Evolutionary conservation across 805 yeast species (phyloP).

Genomic region (Hanseniaspora thailandica): DNA sequence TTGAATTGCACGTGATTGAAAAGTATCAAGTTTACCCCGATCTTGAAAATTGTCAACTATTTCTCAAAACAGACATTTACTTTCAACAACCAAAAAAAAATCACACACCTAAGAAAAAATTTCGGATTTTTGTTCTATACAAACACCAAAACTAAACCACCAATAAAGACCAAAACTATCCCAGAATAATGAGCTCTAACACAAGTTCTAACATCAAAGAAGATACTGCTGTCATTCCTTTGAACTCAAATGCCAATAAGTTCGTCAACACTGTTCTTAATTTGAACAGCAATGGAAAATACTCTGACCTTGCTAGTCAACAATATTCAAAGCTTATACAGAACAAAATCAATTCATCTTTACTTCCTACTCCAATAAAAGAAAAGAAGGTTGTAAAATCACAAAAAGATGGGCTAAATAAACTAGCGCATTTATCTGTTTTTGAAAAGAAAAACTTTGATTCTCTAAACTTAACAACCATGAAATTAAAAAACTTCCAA

Average conservation of each 20-base stretch:
- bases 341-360: constrained; percentile 1
- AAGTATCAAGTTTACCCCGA: too few species aligned
- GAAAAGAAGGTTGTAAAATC: background rate
- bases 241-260: background rate
- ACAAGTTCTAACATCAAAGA: background rate
- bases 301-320: background rate
- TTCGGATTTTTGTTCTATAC: background rate
- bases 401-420: background rate
- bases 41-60: too few species aligned
- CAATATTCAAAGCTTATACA: constrained; percentile 9
- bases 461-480: constrained; percentile 1
- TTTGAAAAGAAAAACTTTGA: constrained; percentile 11
- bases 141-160: background rate
- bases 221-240: background rate
- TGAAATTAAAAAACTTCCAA: constrained; percentile 6
- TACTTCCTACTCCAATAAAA: constrained; percentile 2
- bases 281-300: background rate
- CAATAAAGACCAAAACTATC: background rate
- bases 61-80: too few species aligned
- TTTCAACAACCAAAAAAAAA: background rate
- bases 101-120: background rate
- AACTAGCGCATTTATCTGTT: background rate
- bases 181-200: background rate
- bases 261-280: background rate
- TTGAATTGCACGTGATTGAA: too few species aligned